Conservation (phyloP, 2,329 filamentous ascomycete genomes). For the Ophiocordyceps sinensis region DNA sequence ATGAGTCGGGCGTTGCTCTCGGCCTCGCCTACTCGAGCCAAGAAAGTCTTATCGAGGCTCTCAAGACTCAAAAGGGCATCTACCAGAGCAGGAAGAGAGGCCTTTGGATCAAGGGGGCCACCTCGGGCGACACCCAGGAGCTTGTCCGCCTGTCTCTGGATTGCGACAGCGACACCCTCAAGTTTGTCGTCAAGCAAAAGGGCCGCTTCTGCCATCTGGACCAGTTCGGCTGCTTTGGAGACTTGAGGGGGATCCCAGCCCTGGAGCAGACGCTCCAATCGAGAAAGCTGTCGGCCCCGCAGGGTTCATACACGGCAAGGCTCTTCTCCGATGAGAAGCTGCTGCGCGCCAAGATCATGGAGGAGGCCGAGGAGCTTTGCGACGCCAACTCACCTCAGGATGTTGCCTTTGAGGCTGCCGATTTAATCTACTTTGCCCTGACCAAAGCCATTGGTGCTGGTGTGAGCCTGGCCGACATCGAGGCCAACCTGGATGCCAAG, state of each 20-base stretch:
- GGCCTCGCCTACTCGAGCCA: conserved; percentile 91
- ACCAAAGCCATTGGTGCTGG: conserved; percentile 78
- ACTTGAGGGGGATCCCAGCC: conserved; percentile 64
- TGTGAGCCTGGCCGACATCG: conserved; percentile 76
- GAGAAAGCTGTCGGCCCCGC: conserved; percentile 69
- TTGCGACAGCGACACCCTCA: conserved; percentile 85
- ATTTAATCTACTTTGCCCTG: conserved; percentile 89
- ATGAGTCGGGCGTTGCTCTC: conserved; percentile 71
- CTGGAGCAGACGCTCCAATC: conserved; percentile 77
- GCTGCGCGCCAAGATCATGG: conserved; percentile 90
- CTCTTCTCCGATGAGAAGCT: conserved; percentile 87
- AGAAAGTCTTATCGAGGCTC: conserved; percentile 75
- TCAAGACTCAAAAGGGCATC: conserved; percentile 66
- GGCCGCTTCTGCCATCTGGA: conserved; percentile 91
- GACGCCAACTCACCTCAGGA: conserved; percentile 71
- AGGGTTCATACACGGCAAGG: conserved; percentile 84
- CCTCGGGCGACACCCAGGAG: conserved; percentile 86
- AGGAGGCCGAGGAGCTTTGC: conserved; percentile 91
- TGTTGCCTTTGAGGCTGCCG: conserved; percentile 85
- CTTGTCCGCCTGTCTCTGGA: conserved; percentile 73
- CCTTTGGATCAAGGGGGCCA: conserved; percentile 92
- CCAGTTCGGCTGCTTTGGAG: conserved; percentile 84
- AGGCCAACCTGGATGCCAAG: conserved; percentile 86
- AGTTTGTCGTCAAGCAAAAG: conserved; percentile 80
- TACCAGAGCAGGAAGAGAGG: conserved; percentile 95